These are phyloP conservation scores for Didymella pinodella DNA, from an alignment of 2,329 filamentous ascomycete species.

Conservation along the genomic window DNA sequence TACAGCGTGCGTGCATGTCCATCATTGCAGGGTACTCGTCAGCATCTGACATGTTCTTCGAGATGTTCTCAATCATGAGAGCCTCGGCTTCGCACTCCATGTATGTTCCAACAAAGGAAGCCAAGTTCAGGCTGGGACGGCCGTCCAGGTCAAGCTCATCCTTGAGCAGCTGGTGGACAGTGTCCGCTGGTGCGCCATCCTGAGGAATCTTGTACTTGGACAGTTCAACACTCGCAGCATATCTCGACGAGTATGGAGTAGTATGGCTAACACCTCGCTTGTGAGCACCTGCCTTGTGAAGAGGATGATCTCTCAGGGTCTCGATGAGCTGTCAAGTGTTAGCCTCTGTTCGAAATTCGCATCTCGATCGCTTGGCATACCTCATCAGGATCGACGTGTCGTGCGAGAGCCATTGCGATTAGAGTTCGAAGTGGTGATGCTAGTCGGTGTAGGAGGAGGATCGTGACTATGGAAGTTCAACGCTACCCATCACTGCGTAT, in stretches of 20 bases:
- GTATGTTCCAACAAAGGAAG: constrained; percentile 74
- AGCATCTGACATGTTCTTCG: constrained; percentile 76
- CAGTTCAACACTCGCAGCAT: constrained; percentile 63
- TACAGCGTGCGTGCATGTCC: constrained; percentile 70
- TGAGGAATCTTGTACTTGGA: constrained; percentile 67
- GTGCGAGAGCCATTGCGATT: constrained; percentile 58
- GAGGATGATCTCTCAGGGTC: constrained; percentile 58
- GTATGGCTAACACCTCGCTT: constrained; percentile 57
- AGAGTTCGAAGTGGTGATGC: neutral
- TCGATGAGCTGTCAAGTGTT: constrained; percentile 53
- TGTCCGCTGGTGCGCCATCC: constrained; percentile 66
- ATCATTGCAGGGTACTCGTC: constrained; percentile 57
- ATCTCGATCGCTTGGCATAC: neutral
- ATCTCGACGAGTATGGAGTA: constrained; percentile 66
- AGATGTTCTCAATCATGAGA: constrained; percentile 72
- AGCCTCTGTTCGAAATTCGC: neutral
- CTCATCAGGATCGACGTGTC: constrained; percentile 61
- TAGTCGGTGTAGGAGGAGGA: neutral
- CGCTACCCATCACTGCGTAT: constrained; percentile 6
- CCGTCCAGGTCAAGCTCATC: constrained; percentile 53
- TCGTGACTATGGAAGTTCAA: neutral
- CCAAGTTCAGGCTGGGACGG: constrained; percentile 72
- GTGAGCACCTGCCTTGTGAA: constrained; percentile 51
- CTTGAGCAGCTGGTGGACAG: constrained; percentile 68
- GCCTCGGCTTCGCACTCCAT: constrained; percentile 72